These are phyloP conservation scores for Rehmannia glutinosa DNA, from an alignment of 257 asterid species.

Conservation along the genomic window DNA sequence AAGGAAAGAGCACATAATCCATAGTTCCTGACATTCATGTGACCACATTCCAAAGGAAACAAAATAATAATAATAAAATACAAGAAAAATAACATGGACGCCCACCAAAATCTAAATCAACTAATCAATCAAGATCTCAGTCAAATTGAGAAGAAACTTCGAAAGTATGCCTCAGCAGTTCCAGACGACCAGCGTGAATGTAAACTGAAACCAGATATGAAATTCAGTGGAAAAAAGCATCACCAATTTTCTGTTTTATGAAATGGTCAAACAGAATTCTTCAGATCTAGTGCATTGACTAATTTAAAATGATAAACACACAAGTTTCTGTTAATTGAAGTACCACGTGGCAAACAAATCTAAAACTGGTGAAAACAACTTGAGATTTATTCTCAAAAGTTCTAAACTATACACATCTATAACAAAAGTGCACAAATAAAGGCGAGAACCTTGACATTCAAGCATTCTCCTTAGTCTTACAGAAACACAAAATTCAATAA, in stretches of 20 bases:
- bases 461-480: not conserved
- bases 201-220: not conserved
- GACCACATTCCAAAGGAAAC: not conserved
- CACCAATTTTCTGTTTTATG: not conserved
- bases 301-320: not conserved
- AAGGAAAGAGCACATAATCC: not conserved
- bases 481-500: not conserved
- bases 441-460: not conserved
- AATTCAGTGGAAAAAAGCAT: not conserved
- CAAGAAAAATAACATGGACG: not conserved
- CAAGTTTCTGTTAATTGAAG: not conserved
- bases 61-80: not conserved
- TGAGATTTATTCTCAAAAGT: not conserved
- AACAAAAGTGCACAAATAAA: not conserved
- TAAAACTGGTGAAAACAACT: not conserved
- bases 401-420: not conserved
- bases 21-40: not conserved
- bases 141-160: not conserved
- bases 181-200: not conserved
- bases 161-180: not conserved
- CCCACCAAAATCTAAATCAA: not conserved
- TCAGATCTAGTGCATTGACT: not conserved
- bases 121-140: not conserved
- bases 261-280: not conserved
- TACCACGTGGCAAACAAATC: not conserved